Evolutionary conservation across 1,139 yeast genomes (phyloP).

Genomic region (Magnusiomyces fungicola): DNA sequence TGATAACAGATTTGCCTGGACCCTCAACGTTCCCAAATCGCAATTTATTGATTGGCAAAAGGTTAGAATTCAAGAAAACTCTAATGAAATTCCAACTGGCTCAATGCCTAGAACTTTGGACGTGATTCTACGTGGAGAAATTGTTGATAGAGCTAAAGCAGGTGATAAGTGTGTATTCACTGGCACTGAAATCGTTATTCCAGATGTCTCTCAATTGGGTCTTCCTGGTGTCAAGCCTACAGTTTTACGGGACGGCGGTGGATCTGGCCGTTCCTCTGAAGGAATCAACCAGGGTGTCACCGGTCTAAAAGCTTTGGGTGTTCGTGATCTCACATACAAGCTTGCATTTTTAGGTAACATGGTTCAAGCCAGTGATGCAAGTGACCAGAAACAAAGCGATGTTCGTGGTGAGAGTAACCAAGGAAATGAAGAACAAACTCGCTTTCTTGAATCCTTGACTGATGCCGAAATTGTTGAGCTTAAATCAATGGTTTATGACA

Average conservation of each 20-base stretch:
- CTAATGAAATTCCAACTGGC: constrained; percentile 95
- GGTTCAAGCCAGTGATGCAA: constrained; percentile 42
- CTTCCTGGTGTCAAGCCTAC: constrained; percentile 93
- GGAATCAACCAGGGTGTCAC: constrained; percentile 78
- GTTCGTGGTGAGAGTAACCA: constrained; percentile 37
- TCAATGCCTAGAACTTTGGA: constrained; percentile 98
- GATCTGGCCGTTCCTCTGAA: constrained; percentile 51
- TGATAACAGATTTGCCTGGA: constrained; percentile 81
- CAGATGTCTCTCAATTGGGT: constrained; percentile 93
- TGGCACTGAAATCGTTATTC: constrained; percentile 92
- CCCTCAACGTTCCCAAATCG: constrained; percentile 73
- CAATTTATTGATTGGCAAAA: constrained; percentile 96
- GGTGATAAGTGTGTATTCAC: constrained; percentile 95
- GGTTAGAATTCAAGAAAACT: constrained; percentile 90
- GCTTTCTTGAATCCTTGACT: constrained; percentile 69
- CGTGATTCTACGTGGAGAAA: constrained; percentile 86
- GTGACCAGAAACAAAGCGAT: constrained; percentile 37
- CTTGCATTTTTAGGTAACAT: constrained; percentile 90
- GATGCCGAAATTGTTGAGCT: constrained; percentile 79
- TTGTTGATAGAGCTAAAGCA: constrained; percentile 95
- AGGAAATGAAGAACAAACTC: constrained; percentile 57
- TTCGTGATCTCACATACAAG: constrained; percentile 86
- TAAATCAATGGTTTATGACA: constrained; percentile 86
- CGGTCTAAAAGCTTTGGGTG: constrained; percentile 84
- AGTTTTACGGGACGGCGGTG: constrained; percentile 62